Percentiles rank a stretch among this genome's conserved stretches.
Evolutionary conservation across 2,329 filamentous ascomycete genomes (phyloP).

Genomic region (Xylariales sp.): DNA sequence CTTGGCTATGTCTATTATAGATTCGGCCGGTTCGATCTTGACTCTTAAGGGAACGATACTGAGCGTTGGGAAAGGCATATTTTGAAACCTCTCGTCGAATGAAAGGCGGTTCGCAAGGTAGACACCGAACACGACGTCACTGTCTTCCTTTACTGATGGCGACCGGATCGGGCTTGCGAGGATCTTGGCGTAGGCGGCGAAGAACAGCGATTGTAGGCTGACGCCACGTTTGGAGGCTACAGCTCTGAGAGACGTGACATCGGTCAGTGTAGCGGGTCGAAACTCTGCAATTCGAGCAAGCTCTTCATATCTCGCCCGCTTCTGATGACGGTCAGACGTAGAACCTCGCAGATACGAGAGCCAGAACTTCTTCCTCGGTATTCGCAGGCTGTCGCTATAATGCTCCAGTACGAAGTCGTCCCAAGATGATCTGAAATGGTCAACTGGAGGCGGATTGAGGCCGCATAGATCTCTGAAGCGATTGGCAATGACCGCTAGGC

Average conservation of each 20-base stretch:
- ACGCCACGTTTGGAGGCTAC: constrained; percentile 43
- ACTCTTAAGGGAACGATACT: constrained; percentile 73
- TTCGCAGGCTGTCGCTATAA: constrained; percentile 9
- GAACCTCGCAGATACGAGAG: constrained; percentile 35
- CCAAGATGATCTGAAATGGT: constrained; percentile 18
- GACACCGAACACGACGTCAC: constrained; percentile 63
- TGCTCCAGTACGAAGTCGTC: constrained; percentile 18
- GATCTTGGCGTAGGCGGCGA: constrained; percentile 62
- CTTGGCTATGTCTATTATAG: constrained; percentile 47
- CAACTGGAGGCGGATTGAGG: background rate
- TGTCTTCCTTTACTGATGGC: constrained; percentile 4
- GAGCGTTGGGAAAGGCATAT: constrained; percentile 62
- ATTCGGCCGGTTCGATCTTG: constrained; percentile 19
- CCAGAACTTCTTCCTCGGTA: constrained; percentile 37
- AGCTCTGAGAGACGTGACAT: constrained; percentile 14
- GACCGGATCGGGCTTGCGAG: constrained; percentile 17
- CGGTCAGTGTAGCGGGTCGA: constrained; percentile 13
- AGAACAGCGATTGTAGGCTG: constrained; percentile 68
- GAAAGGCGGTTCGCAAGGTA: constrained; percentile 76
- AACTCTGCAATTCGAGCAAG: constrained; percentile 13
- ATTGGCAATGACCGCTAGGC: constrained; percentile 60
- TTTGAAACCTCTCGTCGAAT: constrained; percentile 42
- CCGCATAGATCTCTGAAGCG: constrained; percentile 26
- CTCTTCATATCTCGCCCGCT: background rate
- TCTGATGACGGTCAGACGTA: no score